phyloP scores from a whole-genome alignment of 2,329 filamentous ascomycete species.

The Dendryphion nanum region DNA sequence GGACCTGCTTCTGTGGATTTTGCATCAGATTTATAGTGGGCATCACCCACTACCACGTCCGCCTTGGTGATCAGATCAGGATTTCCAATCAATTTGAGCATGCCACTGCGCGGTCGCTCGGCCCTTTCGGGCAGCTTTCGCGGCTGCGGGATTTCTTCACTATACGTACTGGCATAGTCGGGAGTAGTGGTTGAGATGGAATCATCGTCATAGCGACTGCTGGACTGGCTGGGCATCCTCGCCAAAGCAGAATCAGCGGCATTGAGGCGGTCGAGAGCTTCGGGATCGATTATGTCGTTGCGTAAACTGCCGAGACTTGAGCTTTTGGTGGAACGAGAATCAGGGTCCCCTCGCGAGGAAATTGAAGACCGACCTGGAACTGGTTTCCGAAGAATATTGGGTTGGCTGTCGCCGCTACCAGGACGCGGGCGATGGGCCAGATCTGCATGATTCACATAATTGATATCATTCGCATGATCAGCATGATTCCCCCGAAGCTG shows the following conservation, averaged over 20 bases:
- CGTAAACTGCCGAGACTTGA: slow-evolving; percentile 46
- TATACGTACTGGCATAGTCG: slow-evolving; percentile 71
- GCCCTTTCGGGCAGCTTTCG: slow-evolving; percentile 44
- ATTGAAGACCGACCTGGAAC: slow-evolving; percentile 42
- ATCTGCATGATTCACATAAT: slow-evolving; percentile 21
- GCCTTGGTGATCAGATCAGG: slow-evolving; percentile 41
- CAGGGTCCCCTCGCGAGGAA: slow-evolving; percentile 33
- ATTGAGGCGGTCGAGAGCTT: slow-evolving; percentile 43
- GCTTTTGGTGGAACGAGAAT: slow-evolving; percentile 37
- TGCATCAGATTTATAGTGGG: slow-evolving; percentile 36
- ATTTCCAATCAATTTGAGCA: slow-evolving; percentile 73
- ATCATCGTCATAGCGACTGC: slow-evolving; percentile 61
- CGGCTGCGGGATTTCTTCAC: slow-evolving; percentile 30
- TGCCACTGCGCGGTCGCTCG: slow-evolving; percentile 72
- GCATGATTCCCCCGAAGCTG: too few relatives aligned
- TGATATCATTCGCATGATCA: too few relatives aligned
- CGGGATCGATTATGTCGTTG: slow-evolving; percentile 46
- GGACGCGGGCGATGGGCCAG: slow-evolving; percentile 23
- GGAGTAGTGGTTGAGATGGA: slow-evolving; percentile 67
- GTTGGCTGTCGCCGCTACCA: slow-evolving; percentile 19
- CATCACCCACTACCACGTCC: slow-evolving; percentile 49
- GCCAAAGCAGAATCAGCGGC: slow-evolving; percentile 20
- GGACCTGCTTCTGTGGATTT: slow-evolving; percentile 27
- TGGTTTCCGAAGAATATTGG: slow-evolving; percentile 37
- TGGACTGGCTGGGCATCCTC: slow-evolving; percentile 39